Percentiles rank a stretch among this genome's conserved stretches.
Evolutionary conservation across 192 early-diverging fungal species (phyloP).

Genomic region (Endogone sp.): DNA sequence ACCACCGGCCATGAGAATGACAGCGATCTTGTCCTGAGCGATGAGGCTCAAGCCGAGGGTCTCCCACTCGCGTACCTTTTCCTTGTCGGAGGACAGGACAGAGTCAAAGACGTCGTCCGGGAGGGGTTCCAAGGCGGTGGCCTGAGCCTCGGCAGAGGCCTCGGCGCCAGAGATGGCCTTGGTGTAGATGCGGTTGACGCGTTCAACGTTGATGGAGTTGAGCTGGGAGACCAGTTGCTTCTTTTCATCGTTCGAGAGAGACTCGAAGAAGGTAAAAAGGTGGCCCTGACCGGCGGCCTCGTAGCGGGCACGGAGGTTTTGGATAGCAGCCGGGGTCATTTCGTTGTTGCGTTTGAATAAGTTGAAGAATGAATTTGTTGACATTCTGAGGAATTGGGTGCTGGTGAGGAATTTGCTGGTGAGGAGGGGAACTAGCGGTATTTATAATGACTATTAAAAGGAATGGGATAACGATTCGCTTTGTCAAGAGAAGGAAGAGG

Average conservation of each 20-base stretch:
- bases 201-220: conserved; percentile 62
- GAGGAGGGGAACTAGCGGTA: too few species aligned
- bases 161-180: conserved; percentile 47
- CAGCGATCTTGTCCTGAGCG: conserved; percentile 76
- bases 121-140: conserved; percentile 56
- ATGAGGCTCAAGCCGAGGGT: conserved; percentile 68
- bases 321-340: background rate
- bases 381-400: too few species aligned
- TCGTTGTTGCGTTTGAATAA: background rate
- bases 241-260: conserved; percentile 53
- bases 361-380: background rate
- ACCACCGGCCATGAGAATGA: conserved; percentile 89
- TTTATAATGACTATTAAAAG: too few species aligned
- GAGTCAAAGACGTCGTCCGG: conserved; percentile 56
- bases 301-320: conserved; percentile 25
- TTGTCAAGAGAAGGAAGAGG: too few species aligned
- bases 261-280: conserved; percentile 75
- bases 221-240: conserved; percentile 61
- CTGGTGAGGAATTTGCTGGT: too few species aligned
- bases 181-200: conserved; percentile 67
- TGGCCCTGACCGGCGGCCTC: conserved; percentile 74
- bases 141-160: conserved; percentile 18
- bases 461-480: too few species aligned
- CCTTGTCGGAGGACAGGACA: conserved; percentile 31
- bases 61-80: conserved; percentile 56